Evolutionary conservation across 495 filamentous ascomycete species (phyloP).

Genomic region (Penicillium turbatum): DNA sequence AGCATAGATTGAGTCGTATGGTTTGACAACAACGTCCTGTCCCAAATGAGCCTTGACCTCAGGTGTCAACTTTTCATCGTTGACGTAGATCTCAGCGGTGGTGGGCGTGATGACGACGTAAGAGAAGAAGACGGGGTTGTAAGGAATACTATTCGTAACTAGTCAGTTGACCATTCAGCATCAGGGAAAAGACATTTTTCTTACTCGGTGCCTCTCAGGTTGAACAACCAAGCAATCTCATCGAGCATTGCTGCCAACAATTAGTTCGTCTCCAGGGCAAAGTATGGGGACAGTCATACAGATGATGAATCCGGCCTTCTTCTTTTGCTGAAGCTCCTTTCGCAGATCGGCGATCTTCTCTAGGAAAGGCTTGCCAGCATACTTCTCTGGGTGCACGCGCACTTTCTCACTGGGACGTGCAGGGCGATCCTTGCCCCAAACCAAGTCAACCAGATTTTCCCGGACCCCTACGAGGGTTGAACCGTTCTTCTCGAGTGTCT

Average conservation of each 20-base stretch:
- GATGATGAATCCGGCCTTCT: slow-evolving; percentile 80
- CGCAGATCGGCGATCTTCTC: slow-evolving; percentile 83
- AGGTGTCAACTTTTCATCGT: slow-evolving; percentile 67
- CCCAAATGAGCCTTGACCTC: slow-evolving; percentile 69
- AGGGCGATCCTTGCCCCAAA: slow-evolving; percentile 77
- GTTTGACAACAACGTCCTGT: slow-evolving; percentile 68
- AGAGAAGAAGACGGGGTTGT: slow-evolving; percentile 98
- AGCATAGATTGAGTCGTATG: slow-evolving; percentile 79
- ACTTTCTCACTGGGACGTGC: slow-evolving; percentile 71
- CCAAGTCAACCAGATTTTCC: slow-evolving; percentile 79
- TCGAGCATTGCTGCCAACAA: slow-evolving; percentile 69
- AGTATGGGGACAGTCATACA: slow-evolving; percentile 45
- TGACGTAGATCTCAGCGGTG: slow-evolving; percentile 78
- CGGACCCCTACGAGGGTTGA: slow-evolving; percentile 65
- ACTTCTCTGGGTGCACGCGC: slow-evolving; percentile 64
- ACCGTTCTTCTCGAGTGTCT: slow-evolving; percentile 83
- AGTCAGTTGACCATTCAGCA: not conserved
- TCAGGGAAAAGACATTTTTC: slow-evolving; percentile 10
- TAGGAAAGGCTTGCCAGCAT: slow-evolving; percentile 75
- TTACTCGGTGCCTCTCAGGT: slow-evolving; percentile 88
- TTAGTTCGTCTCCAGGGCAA: slow-evolving; percentile 14
- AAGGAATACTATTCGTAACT: slow-evolving; percentile 65
- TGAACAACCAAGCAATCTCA: slow-evolving; percentile 97
- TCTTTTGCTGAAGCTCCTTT: slow-evolving; percentile 90
- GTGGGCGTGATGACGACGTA: slow-evolving; percentile 86